A percentile compares a stretch with the other conserved stretches of the same genome.
These are phyloP conservation scores for Psidium friedrichsthalianum DNA, from an alignment of 345 rosid genomes.

Conservation along the genomic window DNA sequence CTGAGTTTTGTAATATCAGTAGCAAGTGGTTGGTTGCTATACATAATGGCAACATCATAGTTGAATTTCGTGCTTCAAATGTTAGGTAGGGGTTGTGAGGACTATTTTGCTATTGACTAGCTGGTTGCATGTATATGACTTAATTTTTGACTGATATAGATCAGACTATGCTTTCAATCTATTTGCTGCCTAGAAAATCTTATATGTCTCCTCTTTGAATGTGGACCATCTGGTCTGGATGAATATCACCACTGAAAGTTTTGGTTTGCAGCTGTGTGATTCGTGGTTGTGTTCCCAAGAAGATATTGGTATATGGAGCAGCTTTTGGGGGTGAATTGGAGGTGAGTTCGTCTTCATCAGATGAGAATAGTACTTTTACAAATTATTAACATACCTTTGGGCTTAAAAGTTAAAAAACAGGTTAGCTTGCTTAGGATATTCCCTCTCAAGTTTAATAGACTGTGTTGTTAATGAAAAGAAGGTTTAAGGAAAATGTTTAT, in stretches of 20 bases:
- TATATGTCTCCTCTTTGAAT: background rate
- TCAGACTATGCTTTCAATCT: background rate
- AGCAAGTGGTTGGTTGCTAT: background rate
- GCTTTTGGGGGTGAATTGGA: constrained; percentile 85
- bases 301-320: constrained; percentile 93
- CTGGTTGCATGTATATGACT: background rate
- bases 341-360: constrained; percentile 27
- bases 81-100: background rate
- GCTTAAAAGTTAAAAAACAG: background rate
- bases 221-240: background rate
- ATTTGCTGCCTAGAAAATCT: background rate
- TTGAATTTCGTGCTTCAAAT: background rate
- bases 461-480: background rate
- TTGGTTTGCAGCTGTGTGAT: constrained; percentile 31
- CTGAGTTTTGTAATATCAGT: background rate
- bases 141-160: background rate
- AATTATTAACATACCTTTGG: background rate
- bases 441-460: background rate
- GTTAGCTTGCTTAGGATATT: background rate
- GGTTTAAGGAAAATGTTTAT: background rate
- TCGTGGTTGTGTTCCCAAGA: constrained; percentile 99
- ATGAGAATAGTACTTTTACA: background rate
- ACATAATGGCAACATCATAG: background rate
- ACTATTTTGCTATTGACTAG: background rate
- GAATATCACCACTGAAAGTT: background rate